Conservation (phyloP, 345 rosid species). For the Nephelium lappaceum region DNA sequence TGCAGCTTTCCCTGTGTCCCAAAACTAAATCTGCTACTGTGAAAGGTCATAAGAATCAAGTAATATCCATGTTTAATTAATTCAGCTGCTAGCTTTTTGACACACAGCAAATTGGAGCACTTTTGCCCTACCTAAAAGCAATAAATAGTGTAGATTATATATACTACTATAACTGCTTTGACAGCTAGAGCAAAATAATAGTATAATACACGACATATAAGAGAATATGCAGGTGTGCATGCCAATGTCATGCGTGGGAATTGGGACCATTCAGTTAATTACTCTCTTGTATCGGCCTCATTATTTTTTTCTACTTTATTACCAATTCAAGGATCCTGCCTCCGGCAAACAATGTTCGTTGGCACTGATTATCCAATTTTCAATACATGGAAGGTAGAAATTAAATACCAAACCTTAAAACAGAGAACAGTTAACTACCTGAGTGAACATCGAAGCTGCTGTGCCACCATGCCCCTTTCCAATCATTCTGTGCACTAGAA, state of each 20-base stretch:
- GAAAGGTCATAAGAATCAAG: neutral
- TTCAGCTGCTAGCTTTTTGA: neutral
- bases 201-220: neutral
- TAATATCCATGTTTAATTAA: neutral
- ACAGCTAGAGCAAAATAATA: neutral
- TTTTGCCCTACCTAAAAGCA: constrained; percentile 4
- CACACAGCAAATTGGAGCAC: neutral
- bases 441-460: constrained; percentile 66
- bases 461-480: constrained; percentile 99
- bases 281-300: neutral
- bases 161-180: neutral
- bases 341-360: constrained; percentile 7
- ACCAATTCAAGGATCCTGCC: neutral
- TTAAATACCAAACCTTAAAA: neutral
- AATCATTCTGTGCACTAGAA: constrained; percentile 86
- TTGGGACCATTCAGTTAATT: neutral
- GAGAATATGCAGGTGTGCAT: neutral
- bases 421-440: constrained; percentile 42
- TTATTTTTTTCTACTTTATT: neutral
- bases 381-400: neutral
- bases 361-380: neutral
- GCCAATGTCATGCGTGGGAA: neutral
- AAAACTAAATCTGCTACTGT: neutral
- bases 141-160: neutral
- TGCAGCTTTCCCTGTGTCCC: neutral